phyloP scores from a whole-genome alignment of 768 basidiomycete species.

The Lactarius evosmus region DNA sequence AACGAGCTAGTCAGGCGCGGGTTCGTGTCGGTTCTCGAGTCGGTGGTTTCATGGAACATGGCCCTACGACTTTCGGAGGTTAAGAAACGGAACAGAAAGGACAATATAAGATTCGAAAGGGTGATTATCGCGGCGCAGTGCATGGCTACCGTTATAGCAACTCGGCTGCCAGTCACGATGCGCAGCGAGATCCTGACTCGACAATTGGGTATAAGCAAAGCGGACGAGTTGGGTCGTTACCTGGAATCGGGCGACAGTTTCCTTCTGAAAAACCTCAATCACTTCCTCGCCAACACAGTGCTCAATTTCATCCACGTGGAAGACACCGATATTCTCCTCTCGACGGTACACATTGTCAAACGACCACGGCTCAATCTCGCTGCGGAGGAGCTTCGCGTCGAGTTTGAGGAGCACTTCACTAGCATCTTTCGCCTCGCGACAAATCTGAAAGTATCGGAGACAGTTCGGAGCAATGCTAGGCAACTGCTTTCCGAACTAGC shows the following conservation, averaged over 20 bases:
- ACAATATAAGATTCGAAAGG: not conserved
- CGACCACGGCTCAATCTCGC: not conserved
- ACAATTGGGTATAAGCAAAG: not conserved
- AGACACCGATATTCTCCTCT: not conserved
- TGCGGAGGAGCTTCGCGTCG: not conserved
- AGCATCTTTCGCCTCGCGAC: not conserved
- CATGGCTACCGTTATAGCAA: constrained; percentile 2
- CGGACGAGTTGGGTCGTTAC: not conserved
- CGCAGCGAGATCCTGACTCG: not conserved
- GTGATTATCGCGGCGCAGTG: constrained; percentile 10
- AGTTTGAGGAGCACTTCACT: not conserved
- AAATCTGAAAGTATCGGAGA: not conserved
- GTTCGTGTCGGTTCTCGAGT: not conserved
- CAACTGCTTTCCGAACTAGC: not conserved
- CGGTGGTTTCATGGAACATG: not conserved
- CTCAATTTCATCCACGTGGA: not conserved
- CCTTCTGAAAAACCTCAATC: constrained; percentile 9
- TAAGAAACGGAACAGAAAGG: not conserved
- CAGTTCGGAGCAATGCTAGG: not conserved
- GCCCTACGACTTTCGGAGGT: not conserved
- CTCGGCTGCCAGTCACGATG: not conserved
- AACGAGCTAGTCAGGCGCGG: not conserved
- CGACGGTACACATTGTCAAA: not conserved
- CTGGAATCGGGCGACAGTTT: not conserved
- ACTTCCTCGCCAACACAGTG: constrained; percentile 6